phyloP scores from a whole-genome alignment of 768 basidiomycete species.

The Phallus indusiatus region DNA sequence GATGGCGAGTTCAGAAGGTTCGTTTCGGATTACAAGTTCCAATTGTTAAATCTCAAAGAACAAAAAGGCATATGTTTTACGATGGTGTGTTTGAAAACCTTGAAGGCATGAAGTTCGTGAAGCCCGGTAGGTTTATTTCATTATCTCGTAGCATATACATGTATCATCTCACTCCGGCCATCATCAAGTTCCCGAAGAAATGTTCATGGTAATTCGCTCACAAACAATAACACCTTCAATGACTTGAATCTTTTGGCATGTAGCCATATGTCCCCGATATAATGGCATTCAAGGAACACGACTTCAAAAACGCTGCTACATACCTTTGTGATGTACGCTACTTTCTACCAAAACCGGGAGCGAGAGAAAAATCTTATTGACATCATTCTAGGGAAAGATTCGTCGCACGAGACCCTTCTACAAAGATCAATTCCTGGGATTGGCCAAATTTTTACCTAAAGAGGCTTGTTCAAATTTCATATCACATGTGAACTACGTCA shows the following conservation, averaged over 20 bases:
- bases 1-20: slow-evolving; percentile 46
- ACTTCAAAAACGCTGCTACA: slow-evolving; percentile 24
- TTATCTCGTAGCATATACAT: background rate
- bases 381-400: slow-evolving; percentile 44
- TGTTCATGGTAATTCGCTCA: slow-evolving; percentile 35
- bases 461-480: slow-evolving; percentile 28
- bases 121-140: slow-evolving; percentile 29
- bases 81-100: slow-evolving; percentile 61
- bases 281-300: slow-evolving; percentile 22
- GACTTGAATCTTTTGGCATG: too few relatives aligned
- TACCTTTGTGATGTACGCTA: slow-evolving; percentile 21
- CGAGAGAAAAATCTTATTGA: background rate
- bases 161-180: too few relatives aligned
- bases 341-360: background rate
- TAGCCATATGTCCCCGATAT: slow-evolving; percentile 27
- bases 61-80: slow-evolving; percentile 42
- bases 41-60: background rate
- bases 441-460: slow-evolving; percentile 46
- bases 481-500: background rate
- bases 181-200: slow-evolving; percentile 12
- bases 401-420: slow-evolving; percentile 54
- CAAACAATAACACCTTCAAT: too few relatives aligned
- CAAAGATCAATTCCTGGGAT: slow-evolving; percentile 49
- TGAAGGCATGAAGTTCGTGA: slow-evolving; percentile 49
- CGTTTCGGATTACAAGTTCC: background rate